Evolutionary conservation across 495 filamentous ascomycete genomes (phyloP), one percentile per base, ranked within the genome.

Genomic region (Alectoria sarmentosa): DNA sequence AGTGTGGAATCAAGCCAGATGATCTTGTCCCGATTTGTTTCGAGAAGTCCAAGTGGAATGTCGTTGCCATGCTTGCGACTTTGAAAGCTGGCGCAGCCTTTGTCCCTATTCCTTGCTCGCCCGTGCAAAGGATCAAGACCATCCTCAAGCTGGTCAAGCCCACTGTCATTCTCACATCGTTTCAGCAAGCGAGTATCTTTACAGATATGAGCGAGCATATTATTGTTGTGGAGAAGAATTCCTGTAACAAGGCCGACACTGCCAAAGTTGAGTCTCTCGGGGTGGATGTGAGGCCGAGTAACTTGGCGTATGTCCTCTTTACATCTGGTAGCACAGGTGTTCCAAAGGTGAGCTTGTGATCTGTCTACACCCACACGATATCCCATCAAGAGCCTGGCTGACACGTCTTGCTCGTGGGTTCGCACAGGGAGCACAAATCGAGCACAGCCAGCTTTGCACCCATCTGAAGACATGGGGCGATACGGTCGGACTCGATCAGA

Each of bases 241-340:
- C n/a, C n/a, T n/a, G n/a, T n/a, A n/a, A n/a, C n/a, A n/a, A n/a
- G n/a, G n/a, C n/a, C n/a, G n/a, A n/a, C n/a, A n/a, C n/a, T n/a
- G 8, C 8, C 46, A 49, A 14, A 23, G 2, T 26, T 26, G n/a
- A 14, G 46, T 11, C 46, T 26, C 23, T 41, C 10, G 14, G 15
- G 14, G 17, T n/a, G 21, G 9, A 5, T 19, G 6, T 23, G 19
- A 46, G 4, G 10, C 42, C 63, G 19, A 42, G 3, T 11, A 48
- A 60, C 15, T 28, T 65, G 8, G 46, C 34, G 9, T 80, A 88
- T 69, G 76, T 82, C 3, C 80, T 88, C 15, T 90, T 85, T 69
- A 90, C 87, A 0, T 87, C 84, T 23, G 87, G 87, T 6, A 84
- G 79, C 32, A 89, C 83, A 0, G 88, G 88, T 0, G 73, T 73